Conservation (phyloP, 768 basidiomycete species). For the Lactifluus volemus region DNA sequence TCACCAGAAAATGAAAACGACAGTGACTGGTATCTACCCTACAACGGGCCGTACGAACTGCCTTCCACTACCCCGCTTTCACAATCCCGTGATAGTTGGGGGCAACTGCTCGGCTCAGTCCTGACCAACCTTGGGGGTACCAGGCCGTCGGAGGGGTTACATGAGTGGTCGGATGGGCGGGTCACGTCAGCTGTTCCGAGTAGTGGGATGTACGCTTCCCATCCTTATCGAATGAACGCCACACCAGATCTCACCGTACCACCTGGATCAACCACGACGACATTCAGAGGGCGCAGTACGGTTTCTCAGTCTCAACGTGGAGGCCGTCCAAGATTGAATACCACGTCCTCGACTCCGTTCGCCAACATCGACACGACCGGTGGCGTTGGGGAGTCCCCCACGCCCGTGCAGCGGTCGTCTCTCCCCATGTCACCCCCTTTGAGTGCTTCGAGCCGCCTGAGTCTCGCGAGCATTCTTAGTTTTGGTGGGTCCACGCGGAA, state of each 20-base stretch:
- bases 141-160: conserved; percentile 1
- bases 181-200: conserved; percentile 21
- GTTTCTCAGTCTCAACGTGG: conserved; percentile 28
- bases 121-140: conserved; percentile 15
- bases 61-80: not conserved
- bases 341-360: conserved; percentile 32
- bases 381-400: conserved; percentile 61
- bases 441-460: conserved; percentile 33
- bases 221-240: conserved; percentile 11
- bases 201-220: conserved; percentile 15
- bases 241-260: not conserved
- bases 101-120: conserved; percentile 25
- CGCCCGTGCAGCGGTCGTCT: conserved; percentile 25
- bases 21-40: conserved; percentile 56
- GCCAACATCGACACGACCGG: conserved; percentile 41
- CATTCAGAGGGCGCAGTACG: not conserved
- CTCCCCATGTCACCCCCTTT: conserved; percentile 16
- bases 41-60: conserved; percentile 52
- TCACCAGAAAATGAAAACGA: conserved; percentile 23
- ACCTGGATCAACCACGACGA: not conserved
- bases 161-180: conserved; percentile 6
- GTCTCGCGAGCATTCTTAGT: conserved; percentile 44
- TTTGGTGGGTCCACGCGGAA: conserved; percentile 28
- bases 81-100: conserved; percentile 28
- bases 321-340: conserved; percentile 15